Evolutionary conservation across 2,329 filamentous ascomycete genomes (phyloP).

Genomic region (Cucurbitaria berberidis): DNA sequence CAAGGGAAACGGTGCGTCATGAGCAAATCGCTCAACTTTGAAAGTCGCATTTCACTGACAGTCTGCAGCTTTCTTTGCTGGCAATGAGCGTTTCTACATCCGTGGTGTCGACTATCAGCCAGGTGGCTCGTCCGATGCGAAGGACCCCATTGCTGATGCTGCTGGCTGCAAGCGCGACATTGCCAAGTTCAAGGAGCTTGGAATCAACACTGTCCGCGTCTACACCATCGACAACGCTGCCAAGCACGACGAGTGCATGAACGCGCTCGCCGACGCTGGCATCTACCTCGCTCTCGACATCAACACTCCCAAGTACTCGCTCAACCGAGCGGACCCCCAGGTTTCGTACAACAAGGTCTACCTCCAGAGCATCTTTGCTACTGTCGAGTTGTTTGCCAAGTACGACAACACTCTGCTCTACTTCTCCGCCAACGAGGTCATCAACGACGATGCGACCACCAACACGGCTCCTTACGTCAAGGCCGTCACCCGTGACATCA

Average conservation of each 20-base stretch:
- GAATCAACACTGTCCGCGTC: constrained; percentile 89
- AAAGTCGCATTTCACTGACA: constrained; percentile 26
- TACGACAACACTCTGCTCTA: constrained; percentile 88
- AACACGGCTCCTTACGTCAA: constrained; percentile 71
- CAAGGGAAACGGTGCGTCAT: constrained; percentile 64
- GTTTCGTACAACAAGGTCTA: constrained; percentile 87
- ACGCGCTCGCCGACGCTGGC: constrained; percentile 75
- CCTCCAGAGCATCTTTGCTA: constrained; percentile 85
- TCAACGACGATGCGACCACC: constrained; percentile 68
- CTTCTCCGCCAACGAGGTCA: constrained; percentile 82
- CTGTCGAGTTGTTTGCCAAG: constrained; percentile 80
- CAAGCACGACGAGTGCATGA: constrained; percentile 86
- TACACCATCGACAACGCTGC: constrained; percentile 90
- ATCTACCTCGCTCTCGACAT: constrained; percentile 93
- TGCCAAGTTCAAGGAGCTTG: constrained; percentile 79
- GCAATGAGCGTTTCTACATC: constrained; percentile 65
- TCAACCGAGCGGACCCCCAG: constrained; percentile 77
- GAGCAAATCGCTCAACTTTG: not conserved
- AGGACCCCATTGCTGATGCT: constrained; percentile 77
- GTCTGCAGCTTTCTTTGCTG: constrained; percentile 64
- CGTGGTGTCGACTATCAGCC: constrained; percentile 71
- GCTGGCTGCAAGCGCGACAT: constrained; percentile 79
- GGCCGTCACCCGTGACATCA: constrained; percentile 79
- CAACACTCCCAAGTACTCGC: constrained; percentile 88
- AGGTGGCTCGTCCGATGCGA: constrained; percentile 65